phyloP scores from a whole-genome alignment of 306 rosid genomes.

The Chamaecrista fasciculata region DNA sequence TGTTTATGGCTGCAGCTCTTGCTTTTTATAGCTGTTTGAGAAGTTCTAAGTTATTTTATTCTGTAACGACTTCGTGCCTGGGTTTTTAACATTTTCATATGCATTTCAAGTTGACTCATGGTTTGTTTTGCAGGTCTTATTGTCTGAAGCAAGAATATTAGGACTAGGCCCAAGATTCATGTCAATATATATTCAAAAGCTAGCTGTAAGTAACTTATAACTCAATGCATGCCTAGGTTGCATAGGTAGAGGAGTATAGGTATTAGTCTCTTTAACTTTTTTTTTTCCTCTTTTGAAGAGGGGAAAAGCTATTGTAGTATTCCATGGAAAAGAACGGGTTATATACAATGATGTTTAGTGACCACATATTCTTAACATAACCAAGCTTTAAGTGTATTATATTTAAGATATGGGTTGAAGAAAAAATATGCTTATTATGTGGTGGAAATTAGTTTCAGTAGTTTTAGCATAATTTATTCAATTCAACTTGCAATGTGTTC shows the following conservation, averaged over 20 bases:
- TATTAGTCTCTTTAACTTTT: not conserved
- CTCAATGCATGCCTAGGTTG: not conserved
- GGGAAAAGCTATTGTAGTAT: not conserved
- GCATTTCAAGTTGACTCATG: constrained; percentile 14
- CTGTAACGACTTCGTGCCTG: not conserved
- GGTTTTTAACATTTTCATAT: constrained; percentile 8
- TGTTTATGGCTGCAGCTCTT: not conserved
- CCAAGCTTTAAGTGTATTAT: not conserved
- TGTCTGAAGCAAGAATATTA: constrained; percentile 84
- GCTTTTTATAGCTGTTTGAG: constrained; percentile 2
- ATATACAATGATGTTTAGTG: not conserved
- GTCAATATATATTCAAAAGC: constrained; percentile 80
- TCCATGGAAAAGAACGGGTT: not conserved
- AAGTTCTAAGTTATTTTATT: not conserved
- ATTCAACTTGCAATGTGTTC: not conserved
- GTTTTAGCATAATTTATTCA: not conserved
- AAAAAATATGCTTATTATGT: not conserved
- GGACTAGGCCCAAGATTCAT: constrained; percentile 92
- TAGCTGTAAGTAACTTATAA: constrained; percentile 64
- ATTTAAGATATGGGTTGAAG: not conserved
- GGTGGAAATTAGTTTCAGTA: not conserved
- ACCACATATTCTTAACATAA: not conserved
- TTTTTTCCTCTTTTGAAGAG: not conserved
- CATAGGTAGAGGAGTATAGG: not conserved
- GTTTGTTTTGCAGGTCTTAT: constrained; percentile 53